Evolutionary conservation across 495 filamentous ascomycete species (phyloP).

Genomic region (Hypoxylon cercidicola): DNA sequence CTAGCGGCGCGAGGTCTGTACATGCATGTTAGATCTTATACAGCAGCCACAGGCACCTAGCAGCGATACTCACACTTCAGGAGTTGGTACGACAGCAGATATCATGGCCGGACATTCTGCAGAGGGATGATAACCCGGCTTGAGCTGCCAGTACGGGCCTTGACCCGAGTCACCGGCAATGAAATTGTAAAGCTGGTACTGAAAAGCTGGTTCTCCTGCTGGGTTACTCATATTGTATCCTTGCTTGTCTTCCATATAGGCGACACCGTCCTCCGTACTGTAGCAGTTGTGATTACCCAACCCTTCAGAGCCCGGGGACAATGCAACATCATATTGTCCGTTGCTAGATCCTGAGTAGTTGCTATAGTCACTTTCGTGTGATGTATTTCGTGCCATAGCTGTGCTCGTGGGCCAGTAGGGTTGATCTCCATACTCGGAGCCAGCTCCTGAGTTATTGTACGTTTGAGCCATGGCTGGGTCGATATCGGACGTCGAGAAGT

Average conservation of each 20-base stretch:
- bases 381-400: constrained; percentile 30
- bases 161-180: constrained; percentile 26
- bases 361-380: constrained; percentile 22
- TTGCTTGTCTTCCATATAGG: constrained; percentile 16
- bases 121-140: constrained; percentile 16
- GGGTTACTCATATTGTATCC: constrained; percentile 11
- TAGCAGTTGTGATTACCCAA: constrained; percentile 13
- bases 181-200: constrained; percentile 35
- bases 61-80: constrained; percentile 29
- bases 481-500: constrained; percentile 1
- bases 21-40: constrained; percentile 12
- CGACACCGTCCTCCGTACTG: not conserved
- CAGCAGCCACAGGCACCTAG: not conserved
- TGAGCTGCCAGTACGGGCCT: constrained; percentile 39
- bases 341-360: constrained; percentile 34
- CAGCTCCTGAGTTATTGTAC: constrained; percentile 16
- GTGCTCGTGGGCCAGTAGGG: constrained; percentile 27
- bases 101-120: constrained; percentile 16
- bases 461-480: constrained; percentile 20
- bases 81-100: not conserved
- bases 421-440: constrained; percentile 22
- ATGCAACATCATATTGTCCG: constrained; percentile 29
- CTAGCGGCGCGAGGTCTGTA: constrained; percentile 31
- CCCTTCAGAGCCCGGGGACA: constrained; percentile 23
- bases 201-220: constrained; percentile 10